Evolutionary conservation across 345 rosid genomes (phyloP).

Genomic region (Geranium rotundifolium): DNA sequence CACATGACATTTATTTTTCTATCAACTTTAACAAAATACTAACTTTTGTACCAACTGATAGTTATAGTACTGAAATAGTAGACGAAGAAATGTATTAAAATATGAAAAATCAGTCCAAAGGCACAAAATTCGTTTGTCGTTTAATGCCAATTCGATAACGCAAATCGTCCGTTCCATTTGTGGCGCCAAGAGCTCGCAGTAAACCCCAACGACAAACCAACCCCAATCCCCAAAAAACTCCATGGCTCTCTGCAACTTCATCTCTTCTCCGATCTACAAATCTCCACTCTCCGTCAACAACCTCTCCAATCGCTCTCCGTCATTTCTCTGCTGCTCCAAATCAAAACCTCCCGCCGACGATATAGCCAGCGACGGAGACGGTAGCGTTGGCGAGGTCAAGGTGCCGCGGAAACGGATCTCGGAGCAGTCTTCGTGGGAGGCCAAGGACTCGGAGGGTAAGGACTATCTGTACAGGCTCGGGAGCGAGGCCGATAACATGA

Average conservation of each 20-base stretch:
- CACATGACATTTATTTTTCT: no score
- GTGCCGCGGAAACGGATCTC: constrained; percentile 33
- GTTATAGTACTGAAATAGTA: no score
- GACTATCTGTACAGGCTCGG: constrained; percentile 84
- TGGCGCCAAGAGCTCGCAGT: neutral
- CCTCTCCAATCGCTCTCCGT: neutral
- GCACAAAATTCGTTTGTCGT: neutral
- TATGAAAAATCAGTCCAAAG: no score
- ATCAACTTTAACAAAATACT: no score
- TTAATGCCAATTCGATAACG: neutral
- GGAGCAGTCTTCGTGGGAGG: constrained; percentile 89
- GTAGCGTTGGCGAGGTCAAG: neutral
- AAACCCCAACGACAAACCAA: neutral
- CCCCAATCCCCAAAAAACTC: neutral
- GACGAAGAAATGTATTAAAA: no score
- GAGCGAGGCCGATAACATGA: constrained; percentile 71
- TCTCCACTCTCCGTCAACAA: neutral
- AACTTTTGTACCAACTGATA: no score
- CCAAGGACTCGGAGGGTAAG: constrained; percentile 60
- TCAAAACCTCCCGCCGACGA: neutral
- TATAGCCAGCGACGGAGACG: neutral
- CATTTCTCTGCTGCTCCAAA: neutral
- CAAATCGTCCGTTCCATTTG: neutral
- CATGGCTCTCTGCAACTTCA: neutral
- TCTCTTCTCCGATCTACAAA: neutral